Evolutionary conservation across 257 asterid genomes (phyloP).

Genomic region (Forsythia viridissima): DNA sequence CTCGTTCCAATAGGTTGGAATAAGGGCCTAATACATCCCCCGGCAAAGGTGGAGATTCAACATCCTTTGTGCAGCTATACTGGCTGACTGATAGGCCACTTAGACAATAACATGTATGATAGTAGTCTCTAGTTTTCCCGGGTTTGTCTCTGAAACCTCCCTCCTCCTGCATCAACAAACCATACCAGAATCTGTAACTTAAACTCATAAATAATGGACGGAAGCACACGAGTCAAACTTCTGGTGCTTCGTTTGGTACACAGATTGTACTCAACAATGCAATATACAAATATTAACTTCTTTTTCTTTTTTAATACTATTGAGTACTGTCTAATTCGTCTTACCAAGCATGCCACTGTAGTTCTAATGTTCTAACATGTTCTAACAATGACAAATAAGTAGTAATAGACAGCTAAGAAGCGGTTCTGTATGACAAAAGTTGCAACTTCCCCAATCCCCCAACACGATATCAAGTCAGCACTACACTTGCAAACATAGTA

Average conservation of each 20-base stretch:
- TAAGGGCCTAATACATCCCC: slow-evolving; percentile 76
- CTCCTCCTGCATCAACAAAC: slow-evolving; percentile 59
- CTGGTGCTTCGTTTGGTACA: no score
- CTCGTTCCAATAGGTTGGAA: slow-evolving; percentile 67
- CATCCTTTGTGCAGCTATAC: slow-evolving; percentile 43
- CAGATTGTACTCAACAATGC: not conserved
- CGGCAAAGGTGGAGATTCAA: slow-evolving; percentile 62
- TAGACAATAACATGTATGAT: slow-evolving; percentile 89
- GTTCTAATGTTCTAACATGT: not conserved
- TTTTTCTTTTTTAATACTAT: no score
- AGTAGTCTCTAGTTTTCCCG: slow-evolving; percentile 82
- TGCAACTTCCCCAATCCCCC: not conserved
- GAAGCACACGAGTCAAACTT: not conserved
- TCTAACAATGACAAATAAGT: not conserved
- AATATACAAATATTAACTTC: not conserved
- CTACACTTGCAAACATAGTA: not conserved
- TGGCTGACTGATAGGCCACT: slow-evolving; percentile 91
- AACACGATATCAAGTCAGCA: not conserved
- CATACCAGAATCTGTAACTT: slow-evolving; percentile 9
- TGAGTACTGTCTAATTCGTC: not conserved
- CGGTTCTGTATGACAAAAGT: not conserved
- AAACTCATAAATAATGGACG: not conserved
- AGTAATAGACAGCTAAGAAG: not conserved
- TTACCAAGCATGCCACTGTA: not conserved
- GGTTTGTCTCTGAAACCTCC: slow-evolving; percentile 97